These are phyloP conservation scores for Closterium sp. DNA, from an alignment of 139 green algal species.

Conservation along the genomic window DNA sequence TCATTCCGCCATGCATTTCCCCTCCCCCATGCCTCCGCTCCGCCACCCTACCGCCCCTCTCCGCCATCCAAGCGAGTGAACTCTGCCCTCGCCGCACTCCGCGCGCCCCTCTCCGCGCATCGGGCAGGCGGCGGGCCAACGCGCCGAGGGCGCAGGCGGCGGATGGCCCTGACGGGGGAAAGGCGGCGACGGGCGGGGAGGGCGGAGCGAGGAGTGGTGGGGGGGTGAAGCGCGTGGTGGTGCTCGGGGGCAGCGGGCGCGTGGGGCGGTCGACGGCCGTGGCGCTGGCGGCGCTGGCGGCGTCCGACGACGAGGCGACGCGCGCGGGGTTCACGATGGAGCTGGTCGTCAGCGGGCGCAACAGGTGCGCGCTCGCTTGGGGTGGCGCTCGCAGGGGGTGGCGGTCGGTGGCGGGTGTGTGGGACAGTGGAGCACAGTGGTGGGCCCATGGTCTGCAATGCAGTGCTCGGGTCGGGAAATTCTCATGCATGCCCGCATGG, in stretches of 20 bases:
- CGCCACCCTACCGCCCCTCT: not conserved
- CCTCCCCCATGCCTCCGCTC: not conserved
- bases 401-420: not conserved
- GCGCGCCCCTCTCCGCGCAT: not conserved
- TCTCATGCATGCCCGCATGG: not conserved
- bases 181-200: not conserved
- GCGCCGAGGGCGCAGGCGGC: not conserved
- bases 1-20: not conserved
- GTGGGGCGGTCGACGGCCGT: conserved; percentile 19
- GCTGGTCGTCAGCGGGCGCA: not conserved
- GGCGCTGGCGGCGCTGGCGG: not conserved
- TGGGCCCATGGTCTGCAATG: too few species aligned
- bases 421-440: too few species aligned
- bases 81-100: not conserved
- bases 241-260: conserved; percentile 18
- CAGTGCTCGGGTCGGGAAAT: too few species aligned
- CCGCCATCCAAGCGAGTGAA: not conserved
- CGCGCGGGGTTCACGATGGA: not conserved
- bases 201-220: not conserved
- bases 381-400: not conserved
- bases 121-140: not conserved
- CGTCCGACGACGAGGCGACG: not conserved
- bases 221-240: conserved; percentile 9
- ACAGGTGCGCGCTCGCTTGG: not conserved
- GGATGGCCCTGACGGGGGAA: not conserved